Conservation (phyloP, 495 filamentous ascomycete genomes). For the Neurospora terricola region DNA sequence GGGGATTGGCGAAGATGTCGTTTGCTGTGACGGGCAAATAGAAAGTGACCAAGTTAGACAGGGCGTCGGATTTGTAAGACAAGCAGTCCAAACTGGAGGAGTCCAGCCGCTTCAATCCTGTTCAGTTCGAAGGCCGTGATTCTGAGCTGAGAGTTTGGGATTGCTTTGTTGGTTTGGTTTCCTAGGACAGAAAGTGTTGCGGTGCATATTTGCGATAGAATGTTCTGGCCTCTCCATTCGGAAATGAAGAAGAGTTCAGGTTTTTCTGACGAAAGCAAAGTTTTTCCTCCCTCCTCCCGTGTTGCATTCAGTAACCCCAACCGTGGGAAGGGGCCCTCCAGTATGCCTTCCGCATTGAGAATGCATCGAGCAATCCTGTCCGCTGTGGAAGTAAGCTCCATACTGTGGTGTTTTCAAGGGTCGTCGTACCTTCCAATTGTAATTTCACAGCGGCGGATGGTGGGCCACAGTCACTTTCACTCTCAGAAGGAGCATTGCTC, state of each 20-base stretch:
- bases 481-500: neutral
- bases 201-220: neutral
- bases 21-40: neutral
- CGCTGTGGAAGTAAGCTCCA: neutral
- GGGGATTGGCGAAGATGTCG: neutral
- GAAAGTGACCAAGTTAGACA: neutral
- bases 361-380: neutral
- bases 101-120: neutral
- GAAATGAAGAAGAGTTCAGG: neutral
- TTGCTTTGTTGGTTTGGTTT: neutral
- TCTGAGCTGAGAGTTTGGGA: neutral
- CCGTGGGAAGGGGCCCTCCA: neutral
- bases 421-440: neutral
- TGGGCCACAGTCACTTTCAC: neutral
- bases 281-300: neutral
- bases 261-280: neutral
- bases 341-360: neutral
- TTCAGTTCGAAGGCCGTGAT: neutral
- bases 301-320: neutral
- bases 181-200: neutral
- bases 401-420: neutral
- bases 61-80: neutral
- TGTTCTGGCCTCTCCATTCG: neutral
- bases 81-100: neutral
- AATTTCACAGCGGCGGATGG: neutral